phyloP scores from a whole-genome alignment of 2,329 filamentous ascomycete genomes.

The Domatiomyces globalis region DNA sequence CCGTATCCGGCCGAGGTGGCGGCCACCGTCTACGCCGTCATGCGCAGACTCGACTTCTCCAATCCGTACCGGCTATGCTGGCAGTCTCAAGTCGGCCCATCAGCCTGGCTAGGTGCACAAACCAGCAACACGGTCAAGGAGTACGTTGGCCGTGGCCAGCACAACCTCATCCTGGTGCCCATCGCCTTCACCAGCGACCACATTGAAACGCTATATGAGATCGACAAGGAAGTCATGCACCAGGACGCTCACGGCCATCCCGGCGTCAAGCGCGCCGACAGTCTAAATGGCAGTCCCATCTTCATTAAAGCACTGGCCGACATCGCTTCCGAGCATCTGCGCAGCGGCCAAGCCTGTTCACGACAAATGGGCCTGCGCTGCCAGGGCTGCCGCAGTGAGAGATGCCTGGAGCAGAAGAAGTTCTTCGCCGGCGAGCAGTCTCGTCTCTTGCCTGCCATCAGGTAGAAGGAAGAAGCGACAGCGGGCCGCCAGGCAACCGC shows the following conservation, averaged over 20 bases:
- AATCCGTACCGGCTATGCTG: slow-evolving; percentile 91
- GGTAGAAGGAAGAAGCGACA: too few species aligned
- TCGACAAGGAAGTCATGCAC: slow-evolving; percentile 89
- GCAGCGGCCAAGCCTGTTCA: slow-evolving; percentile 56
- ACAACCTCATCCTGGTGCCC: slow-evolving; percentile 77
- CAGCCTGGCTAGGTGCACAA: slow-evolving; percentile 89
- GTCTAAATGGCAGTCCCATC: slow-evolving; percentile 74
- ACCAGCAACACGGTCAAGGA: slow-evolving; percentile 76
- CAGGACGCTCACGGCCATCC: slow-evolving; percentile 52
- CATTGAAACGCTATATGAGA: slow-evolving; percentile 89
- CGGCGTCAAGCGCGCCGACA: slow-evolving; percentile 81
- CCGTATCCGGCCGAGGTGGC: slow-evolving; percentile 92
- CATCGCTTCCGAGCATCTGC: slow-evolving; percentile 67
- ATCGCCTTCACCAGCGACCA: slow-evolving; percentile 99
- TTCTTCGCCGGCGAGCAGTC: slow-evolving; percentile 40
- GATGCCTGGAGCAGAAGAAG: slow-evolving; percentile 59
- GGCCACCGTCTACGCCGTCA: slow-evolving; percentile 92
- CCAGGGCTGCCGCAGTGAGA: slow-evolving; percentile 81
- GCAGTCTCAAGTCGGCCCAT: slow-evolving; percentile 95
- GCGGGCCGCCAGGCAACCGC: background rate
- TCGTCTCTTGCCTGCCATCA: slow-evolving; percentile 7
- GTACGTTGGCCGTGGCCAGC: slow-evolving; percentile 82
- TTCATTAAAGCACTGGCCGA: slow-evolving; percentile 87
- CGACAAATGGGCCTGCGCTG: slow-evolving; percentile 81
- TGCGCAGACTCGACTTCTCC: slow-evolving; percentile 71